A percentile compares a stretch with the other conserved stretches of the same genome.
These are phyloP conservation scores for Parietaria judaica DNA, from an alignment of 306 rosid species.

Conservation along the genomic window DNA sequence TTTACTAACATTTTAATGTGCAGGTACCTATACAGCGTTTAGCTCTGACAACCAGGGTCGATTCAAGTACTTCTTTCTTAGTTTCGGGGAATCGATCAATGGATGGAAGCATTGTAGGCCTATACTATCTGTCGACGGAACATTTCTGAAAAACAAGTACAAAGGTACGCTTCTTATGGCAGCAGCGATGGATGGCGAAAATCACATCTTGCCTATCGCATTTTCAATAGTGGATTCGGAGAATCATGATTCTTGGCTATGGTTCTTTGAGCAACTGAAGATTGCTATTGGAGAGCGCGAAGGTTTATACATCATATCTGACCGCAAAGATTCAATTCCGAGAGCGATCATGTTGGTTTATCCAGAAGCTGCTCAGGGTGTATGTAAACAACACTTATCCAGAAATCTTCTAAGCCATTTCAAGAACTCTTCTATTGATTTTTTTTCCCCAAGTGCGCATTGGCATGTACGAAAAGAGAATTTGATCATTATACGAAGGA, in stretches of 20 bases:
- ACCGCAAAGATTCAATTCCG: neutral
- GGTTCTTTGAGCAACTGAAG: neutral
- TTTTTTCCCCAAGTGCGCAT: neutral
- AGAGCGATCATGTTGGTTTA: neutral
- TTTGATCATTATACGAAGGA: neutral
- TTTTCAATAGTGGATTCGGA: neutral
- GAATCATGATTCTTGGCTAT: neutral
- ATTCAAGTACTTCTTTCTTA: neutral
- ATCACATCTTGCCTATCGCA: neutral
- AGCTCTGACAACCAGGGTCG: neutral
- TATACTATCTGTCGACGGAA: neutral
- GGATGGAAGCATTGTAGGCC: neutral
- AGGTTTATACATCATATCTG: neutral
- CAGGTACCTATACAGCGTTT: neutral
- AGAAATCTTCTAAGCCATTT: neutral
- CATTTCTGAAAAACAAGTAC: neutral
- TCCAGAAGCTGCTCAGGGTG: neutral
- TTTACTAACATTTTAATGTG: neutral
- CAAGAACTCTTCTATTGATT: neutral
- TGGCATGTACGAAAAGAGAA: neutral
- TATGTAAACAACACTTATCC: neutral
- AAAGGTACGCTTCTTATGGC: neutral
- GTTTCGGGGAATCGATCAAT: neutral
- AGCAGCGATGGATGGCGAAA: neutral
- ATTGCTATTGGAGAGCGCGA: neutral